These are phyloP conservation scores for Magnolia changhungtana DNA, from an alignment of 164 flowering plant genomes.

Conservation along the genomic window DNA sequence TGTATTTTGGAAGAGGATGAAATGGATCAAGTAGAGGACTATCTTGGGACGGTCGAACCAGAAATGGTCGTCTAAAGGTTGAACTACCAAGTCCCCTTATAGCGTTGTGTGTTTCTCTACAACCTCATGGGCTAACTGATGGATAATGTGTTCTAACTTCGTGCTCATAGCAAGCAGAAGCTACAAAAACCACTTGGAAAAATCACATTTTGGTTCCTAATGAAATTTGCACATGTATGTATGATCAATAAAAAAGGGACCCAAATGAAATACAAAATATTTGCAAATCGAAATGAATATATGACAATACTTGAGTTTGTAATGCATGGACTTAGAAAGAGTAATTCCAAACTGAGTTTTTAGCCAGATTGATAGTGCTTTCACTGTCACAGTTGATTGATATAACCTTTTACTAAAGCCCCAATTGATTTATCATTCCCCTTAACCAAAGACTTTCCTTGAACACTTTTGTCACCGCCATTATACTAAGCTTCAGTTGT, in stretches of 20 bases:
- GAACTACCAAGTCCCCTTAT: slow-evolving; percentile 9
- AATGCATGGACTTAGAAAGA: background rate
- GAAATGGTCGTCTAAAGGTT: background rate
- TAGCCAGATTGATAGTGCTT: too few species aligned
- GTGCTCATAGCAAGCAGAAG: slow-evolving; percentile 12
- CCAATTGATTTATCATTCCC: too few species aligned
- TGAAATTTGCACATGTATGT: background rate
- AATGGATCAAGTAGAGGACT: slow-evolving; percentile 3
- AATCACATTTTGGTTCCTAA: background rate
- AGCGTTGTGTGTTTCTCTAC: background rate
- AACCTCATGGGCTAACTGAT: slow-evolving; percentile 6
- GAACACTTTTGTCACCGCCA: too few species aligned
- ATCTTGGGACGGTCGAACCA: background rate
- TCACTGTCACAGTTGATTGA: too few species aligned
- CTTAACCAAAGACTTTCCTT: too few species aligned
- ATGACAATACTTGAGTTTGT: background rate
- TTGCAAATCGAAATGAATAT: background rate
- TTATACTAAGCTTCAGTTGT: too few species aligned
- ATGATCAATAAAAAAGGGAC: background rate
- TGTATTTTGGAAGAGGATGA: slow-evolving; percentile 2
- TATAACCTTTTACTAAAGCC: too few species aligned
- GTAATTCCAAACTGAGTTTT: background rate
- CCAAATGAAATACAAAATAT: background rate
- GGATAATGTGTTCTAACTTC: slow-evolving; percentile 1
- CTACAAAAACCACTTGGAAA: background rate